A percentile compares a stretch with the other conserved stretches of the same genome.
These are phyloP conservation scores for Penicillium lagena DNA, from an alignment of 495 filamentous ascomycete genomes.

Conservation along the genomic window DNA sequence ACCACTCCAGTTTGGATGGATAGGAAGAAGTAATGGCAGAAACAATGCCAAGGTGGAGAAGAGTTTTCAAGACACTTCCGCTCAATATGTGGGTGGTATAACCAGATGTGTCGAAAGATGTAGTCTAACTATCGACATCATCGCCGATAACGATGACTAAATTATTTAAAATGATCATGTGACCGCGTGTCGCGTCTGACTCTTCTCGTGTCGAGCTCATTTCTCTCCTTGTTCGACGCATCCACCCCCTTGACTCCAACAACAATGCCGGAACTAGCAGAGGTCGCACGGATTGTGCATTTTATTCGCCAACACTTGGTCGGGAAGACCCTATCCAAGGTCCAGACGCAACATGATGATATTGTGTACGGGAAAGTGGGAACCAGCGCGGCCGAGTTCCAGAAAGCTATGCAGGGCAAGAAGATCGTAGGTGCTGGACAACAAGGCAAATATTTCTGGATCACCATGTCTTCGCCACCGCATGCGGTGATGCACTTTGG, in stretches of 20 bases:
- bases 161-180: slow-evolving; percentile 8
- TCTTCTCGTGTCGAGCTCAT: slow-evolving; percentile 3
- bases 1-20: slow-evolving; percentile 35
- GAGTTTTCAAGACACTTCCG: not conserved
- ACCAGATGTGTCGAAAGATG: no score
- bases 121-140: no score
- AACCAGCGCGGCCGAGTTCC: slow-evolving; percentile 65
- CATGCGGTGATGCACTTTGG: slow-evolving; percentile 91
- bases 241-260: not conserved
- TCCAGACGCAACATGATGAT: slow-evolving; percentile 66
- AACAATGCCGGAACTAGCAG: slow-evolving; percentile 74
- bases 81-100: no score
- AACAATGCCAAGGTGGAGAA: not conserved
- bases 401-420: slow-evolving; percentile 67
- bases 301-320: slow-evolving; percentile 75
- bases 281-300: slow-evolving; percentile 82
- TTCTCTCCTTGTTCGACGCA: not conserved
- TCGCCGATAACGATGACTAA: not conserved
- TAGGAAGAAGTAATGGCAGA: not conserved
- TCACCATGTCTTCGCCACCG: slow-evolving; percentile 64
- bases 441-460: slow-evolving; percentile 97
- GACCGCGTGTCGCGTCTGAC: slow-evolving; percentile 15
- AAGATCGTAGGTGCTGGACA: slow-evolving; percentile 67
- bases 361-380: slow-evolving; percentile 86
- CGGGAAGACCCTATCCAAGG: slow-evolving; percentile 68